Conservation (phyloP, 192 early-diverging fungal genomes). For the Podila epicladia region DNA sequence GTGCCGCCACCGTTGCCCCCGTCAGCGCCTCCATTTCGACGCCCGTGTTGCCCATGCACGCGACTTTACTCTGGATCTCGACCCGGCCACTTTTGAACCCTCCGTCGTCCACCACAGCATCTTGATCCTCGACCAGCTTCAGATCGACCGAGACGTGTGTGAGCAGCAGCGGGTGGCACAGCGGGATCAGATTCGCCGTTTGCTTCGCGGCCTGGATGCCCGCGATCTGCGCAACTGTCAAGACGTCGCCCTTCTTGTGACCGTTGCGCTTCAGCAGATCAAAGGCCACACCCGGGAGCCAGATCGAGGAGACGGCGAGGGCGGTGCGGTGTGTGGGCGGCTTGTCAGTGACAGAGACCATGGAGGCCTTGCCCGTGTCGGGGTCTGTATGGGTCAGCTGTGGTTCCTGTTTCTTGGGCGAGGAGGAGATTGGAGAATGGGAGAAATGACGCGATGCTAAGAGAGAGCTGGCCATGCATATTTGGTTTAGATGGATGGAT, state of each 20-base stretch:
- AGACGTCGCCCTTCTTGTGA: constrained; percentile 89
- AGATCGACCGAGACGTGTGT: constrained; percentile 78
- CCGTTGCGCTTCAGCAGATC: constrained; percentile 69
- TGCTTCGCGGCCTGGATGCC: constrained; percentile 93
- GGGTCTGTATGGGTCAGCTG: constrained; percentile 82
- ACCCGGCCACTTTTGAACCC: constrained; percentile 55
- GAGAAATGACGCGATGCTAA: not conserved
- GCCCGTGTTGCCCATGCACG: constrained; percentile 87
- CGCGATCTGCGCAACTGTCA: constrained; percentile 87
- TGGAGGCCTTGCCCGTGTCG: constrained; percentile 76
- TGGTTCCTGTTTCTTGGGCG: constrained; percentile 1
- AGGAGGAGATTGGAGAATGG: not conserved
- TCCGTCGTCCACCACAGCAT: not conserved
- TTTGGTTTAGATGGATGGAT: not conserved
- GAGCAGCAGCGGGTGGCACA: constrained; percentile 86
- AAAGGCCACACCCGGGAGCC: constrained; percentile 73
- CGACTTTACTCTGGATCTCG: constrained; percentile 73
- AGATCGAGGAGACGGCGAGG: constrained; percentile 75
- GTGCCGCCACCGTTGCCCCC: constrained; percentile 80
- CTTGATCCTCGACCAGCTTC: constrained; percentile 53
- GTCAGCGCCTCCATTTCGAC: constrained; percentile 91
- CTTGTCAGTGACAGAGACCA: constrained; percentile 91
- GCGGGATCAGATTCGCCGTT: constrained; percentile 83
- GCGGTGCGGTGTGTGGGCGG: constrained; percentile 75
- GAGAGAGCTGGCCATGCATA: not conserved